A percentile compares a stretch with the other conserved stretches of the same genome.
Evolutionary conservation across 2,329 filamentous ascomycete species (phyloP).

Genomic region (Xylariaceae sp.): DNA sequence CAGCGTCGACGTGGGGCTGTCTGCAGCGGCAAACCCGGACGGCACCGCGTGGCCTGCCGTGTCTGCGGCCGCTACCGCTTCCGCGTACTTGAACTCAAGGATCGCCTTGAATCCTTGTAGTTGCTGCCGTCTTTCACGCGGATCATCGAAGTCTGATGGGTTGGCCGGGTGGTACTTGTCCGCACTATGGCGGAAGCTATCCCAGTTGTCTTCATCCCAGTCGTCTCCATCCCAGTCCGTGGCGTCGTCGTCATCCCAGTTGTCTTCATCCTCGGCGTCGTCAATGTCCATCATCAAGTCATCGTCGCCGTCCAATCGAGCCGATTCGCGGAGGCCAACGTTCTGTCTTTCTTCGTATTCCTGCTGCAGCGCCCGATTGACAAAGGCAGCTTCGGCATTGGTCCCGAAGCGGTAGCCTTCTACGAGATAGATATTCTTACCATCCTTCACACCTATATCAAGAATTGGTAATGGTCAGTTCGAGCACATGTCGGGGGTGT

Average conservation of each 20-base stretch:
- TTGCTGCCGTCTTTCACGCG: constrained; percentile 6
- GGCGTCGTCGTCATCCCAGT: too few relatives aligned
- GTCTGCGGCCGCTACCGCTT: background rate
- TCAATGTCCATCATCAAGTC: too few relatives aligned
- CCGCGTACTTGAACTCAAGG: background rate
- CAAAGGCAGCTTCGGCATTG: background rate
- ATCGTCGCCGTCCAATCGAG: background rate
- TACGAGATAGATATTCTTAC: background rate
- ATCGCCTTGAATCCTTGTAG: constrained; percentile 2
- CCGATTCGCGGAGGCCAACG: background rate
- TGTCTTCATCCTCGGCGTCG: too few relatives aligned
- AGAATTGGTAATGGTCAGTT: background rate
- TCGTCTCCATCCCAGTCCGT: background rate
- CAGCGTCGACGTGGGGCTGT: too few relatives aligned
- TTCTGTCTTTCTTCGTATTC: background rate
- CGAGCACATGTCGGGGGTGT: background rate
- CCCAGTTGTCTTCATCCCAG: too few relatives aligned
- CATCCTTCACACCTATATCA: background rate
- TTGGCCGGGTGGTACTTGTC: too few relatives aligned
- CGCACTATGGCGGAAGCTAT: too few relatives aligned
- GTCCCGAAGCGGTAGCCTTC: background rate
- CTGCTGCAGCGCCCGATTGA: constrained; percentile 6
- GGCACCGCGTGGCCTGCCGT: background rate
- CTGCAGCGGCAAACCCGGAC: too few relatives aligned
- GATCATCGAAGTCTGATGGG: background rate